Base-by-base conservation (phyloP, 768 basidiomycete species). In the Kwoniella shandongensis region DNA sequence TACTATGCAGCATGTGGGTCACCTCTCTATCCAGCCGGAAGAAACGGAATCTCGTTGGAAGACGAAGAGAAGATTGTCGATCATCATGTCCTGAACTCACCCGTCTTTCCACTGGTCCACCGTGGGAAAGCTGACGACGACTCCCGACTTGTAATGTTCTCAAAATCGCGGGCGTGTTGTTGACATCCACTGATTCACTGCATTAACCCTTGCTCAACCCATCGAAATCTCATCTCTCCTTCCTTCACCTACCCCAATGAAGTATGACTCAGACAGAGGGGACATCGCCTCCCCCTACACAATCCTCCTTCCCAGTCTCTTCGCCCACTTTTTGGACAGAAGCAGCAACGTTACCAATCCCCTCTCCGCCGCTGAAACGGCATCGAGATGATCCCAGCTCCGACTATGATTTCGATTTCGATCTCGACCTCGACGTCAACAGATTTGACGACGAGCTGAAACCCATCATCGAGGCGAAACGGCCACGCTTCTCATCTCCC, bases 301-400 rank as follows among this genome's bases (percentile, higher is more conserved):
- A 66, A 3, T 66, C 65, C n/a, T 65, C 66, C 23, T 67, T 64
- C 54, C 71, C 71, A 1, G 36, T 63, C 1, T 73, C 71, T 2
- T 64, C 62, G 4, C 71, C 67, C 11, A 54, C 66, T 8, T 73
- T 70, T 50, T 73, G 71, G 71, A 55, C 56, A 22, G 68, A 70
- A 53, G 71, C 65, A 7, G 61, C 60, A 8, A 41, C 35, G 13
- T 46, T 59, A 2, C 42, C 44, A 7, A 41, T 52, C 13, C 65
- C 65, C 18, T 45, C 59, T 13, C 47, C 48, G 11, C 47, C 57
- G 2, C 22, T 29, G 22, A 61, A 46, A 17, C 56, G 29, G 17
- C 41, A 20, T 36, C 52, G 36, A 42, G 29, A 50, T 8, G 42
- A 51, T 35, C 49, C 50, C 23, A 58, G 56, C 39, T 51, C 56